These are phyloP conservation scores for Pelargonium cotyledonis DNA, from an alignment of 441 rosid genomes.

Conservation along the genomic window DNA sequence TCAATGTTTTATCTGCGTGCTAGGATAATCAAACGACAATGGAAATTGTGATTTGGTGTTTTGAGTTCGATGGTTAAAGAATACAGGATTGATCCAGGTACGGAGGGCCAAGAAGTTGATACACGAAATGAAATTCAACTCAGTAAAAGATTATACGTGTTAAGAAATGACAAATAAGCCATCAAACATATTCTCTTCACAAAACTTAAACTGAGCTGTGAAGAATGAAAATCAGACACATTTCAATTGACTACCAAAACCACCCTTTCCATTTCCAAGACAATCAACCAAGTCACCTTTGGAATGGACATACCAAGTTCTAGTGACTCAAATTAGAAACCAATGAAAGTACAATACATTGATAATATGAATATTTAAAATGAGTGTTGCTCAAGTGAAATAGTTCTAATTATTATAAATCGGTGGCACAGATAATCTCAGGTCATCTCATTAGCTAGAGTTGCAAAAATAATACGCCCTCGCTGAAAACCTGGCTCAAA, in stretches of 20 bases:
- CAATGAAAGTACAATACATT: slow-evolving; percentile 2
- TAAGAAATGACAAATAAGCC: background rate
- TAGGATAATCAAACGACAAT: slow-evolving; percentile 36
- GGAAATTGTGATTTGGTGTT: slow-evolving; percentile 27
- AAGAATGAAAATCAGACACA: background rate
- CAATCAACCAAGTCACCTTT: slow-evolving; percentile 7
- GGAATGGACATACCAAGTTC: slow-evolving; percentile 17
- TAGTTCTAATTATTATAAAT: background rate
- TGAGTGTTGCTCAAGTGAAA: background rate
- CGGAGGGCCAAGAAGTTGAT: slow-evolving; percentile 30
- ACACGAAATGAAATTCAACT: slow-evolving; percentile 33
- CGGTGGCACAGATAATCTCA: background rate
- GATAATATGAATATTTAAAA: background rate
- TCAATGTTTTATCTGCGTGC: slow-evolving; percentile 43
- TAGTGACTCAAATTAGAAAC: slow-evolving; percentile 2
- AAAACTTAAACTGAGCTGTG: background rate
- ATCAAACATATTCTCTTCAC: background rate
- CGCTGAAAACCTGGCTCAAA: too few species aligned
- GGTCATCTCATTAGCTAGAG: background rate
- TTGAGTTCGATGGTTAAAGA: slow-evolving; percentile 44
- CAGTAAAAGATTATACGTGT: background rate
- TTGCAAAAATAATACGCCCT: background rate
- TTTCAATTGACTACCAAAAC: too few species aligned
- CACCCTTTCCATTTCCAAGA: background rate
- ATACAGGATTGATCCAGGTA: slow-evolving; percentile 36